Conservation (phyloP, 176 grass and related monocot genomes). For the Oryza nivara region DNA sequence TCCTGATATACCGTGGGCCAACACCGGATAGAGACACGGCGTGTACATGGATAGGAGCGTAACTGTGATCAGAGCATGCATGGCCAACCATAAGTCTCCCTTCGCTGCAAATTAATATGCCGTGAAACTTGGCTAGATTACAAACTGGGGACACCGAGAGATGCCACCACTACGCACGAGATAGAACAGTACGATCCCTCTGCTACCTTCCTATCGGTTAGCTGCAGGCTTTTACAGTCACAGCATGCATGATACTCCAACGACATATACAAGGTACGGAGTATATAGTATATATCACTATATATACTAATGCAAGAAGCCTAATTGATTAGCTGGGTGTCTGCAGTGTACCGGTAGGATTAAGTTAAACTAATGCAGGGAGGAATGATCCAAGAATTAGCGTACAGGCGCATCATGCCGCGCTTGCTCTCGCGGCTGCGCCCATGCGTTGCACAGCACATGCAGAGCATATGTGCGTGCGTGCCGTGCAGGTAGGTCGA, state of each 20-base stretch:
- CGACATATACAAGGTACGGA: neutral
- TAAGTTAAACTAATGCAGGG: neutral
- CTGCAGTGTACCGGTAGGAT: neutral
- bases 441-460: constrained; percentile 8
- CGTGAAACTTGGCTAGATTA: neutral
- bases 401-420: constrained; percentile 25
- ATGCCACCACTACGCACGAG: constrained; percentile 41
- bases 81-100: neutral
- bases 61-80: neutral
- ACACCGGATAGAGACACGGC: constrained; percentile 44
- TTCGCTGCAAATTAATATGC: neutral
- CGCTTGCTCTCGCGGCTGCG: neutral
- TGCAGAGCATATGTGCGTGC: neutral
- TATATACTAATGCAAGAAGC: neutral
- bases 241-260: neutral
- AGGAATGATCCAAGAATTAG: constrained; percentile 35
- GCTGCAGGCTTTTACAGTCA: constrained; percentile 12
- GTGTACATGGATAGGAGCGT: constrained; percentile 20
- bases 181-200: constrained; percentile 30
- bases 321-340: neutral
- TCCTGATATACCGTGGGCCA: constrained; percentile 34
- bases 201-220: neutral
- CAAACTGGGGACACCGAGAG: neutral
- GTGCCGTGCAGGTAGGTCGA: neutral
- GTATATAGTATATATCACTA: neutral